Percentiles rank a stretch among this genome's conserved stretches.
phyloP scores from a whole-genome alignment of 805 yeast genomes.

The Kluyveromyces aestuarii region DNA sequence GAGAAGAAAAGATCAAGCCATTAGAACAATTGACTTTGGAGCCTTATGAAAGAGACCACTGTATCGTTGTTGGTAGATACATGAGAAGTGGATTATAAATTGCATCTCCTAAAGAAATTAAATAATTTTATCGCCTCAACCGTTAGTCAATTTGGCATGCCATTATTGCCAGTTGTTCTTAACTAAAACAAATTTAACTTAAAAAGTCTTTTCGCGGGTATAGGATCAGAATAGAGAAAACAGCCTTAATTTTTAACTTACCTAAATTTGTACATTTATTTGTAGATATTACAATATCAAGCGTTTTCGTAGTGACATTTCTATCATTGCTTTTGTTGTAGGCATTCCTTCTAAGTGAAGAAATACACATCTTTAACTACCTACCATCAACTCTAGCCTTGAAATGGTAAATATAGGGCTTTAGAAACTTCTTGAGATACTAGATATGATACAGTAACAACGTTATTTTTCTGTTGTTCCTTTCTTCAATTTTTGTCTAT shows the following conservation, averaged over 20 bases:
- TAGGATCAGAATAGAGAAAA: background rate
- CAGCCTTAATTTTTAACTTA: background rate
- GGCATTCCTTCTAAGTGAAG: too few relatives aligned
- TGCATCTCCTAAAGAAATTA: background rate
- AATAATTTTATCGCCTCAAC: background rate
- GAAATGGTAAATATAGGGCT: too few relatives aligned
- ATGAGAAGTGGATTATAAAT: constrained; percentile 68
- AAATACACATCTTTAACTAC: too few relatives aligned
- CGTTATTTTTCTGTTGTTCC: background rate
- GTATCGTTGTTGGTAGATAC: constrained; percentile 96
- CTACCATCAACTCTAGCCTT: too few relatives aligned
- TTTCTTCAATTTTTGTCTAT: background rate
- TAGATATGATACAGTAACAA: background rate
- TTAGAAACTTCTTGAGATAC: too few relatives aligned
- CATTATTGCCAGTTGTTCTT: background rate
- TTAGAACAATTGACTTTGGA: constrained; percentile 96
- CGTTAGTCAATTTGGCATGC: background rate
- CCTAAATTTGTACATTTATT: background rate
- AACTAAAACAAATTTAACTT: background rate
- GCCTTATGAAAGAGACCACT: constrained; percentile 99
- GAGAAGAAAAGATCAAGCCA: constrained; percentile 98
- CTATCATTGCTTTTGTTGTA: background rate
- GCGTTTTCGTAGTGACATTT: background rate
- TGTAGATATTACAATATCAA: background rate
- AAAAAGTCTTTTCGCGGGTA: background rate